A percentile compares a stretch with the other conserved stretches of the same genome.
These are phyloP conservation scores for Euphrasia arctica DNA, from an alignment of 305 asterid genomes.

Conservation along the genomic window DNA sequence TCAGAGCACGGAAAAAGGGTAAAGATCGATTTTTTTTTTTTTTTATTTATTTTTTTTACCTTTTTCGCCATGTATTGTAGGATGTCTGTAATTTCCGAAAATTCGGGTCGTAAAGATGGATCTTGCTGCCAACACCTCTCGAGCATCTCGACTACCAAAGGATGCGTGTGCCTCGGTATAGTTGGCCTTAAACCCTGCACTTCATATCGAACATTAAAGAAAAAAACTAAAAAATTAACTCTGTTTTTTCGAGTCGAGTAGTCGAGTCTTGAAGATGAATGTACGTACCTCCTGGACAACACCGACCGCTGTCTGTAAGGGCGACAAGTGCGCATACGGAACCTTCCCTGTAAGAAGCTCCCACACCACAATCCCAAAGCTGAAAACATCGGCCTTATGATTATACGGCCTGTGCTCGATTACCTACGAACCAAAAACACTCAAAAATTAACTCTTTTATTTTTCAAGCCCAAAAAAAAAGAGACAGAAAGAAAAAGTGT, in stretches of 20 bases:
- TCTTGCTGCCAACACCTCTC: constrained; percentile 88
- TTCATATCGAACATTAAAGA: not conserved
- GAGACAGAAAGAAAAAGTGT: too few relatives aligned
- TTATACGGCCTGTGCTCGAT: constrained; percentile 84
- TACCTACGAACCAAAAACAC: constrained; percentile 42
- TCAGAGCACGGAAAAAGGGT: not conserved
- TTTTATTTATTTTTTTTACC: constrained; percentile 31
- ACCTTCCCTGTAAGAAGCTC: constrained; percentile 92
- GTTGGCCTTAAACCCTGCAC: constrained; percentile 70
- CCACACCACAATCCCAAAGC: constrained; percentile 84
- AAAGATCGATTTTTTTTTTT: not conserved
- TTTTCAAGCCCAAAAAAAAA: too few relatives aligned
- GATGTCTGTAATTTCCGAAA: constrained; percentile 59
- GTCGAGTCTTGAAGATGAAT: too few relatives aligned
- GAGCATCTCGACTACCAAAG: constrained; percentile 57
- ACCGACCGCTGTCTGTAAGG: constrained; percentile 91
- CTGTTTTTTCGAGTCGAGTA: too few relatives aligned
- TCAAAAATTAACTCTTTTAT: not conserved
- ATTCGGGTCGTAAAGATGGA: constrained; percentile 70
- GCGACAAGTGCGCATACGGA: constrained; percentile 73
- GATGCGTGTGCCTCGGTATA: constrained; percentile 63
- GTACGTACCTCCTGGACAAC: constrained; percentile 65
- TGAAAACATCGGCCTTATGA: constrained; percentile 86
- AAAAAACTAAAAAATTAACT: too few relatives aligned
- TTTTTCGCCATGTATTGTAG: constrained; percentile 50